Evolutionary conservation across 371 early-diverging fungal species (phyloP).

Genomic region (Mucor irregularis): DNA sequence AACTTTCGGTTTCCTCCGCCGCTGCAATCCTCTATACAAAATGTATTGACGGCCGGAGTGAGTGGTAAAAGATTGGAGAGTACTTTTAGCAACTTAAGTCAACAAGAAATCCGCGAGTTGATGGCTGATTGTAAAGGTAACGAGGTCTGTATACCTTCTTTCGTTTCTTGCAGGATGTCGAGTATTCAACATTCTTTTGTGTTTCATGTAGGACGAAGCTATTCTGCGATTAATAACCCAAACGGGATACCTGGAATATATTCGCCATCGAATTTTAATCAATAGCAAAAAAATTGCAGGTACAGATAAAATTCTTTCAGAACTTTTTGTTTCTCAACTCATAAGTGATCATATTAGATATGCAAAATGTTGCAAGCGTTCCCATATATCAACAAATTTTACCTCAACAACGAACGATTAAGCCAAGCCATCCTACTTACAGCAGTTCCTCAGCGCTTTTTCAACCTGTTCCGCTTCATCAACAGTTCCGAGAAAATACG

Average conservation of each 20-base stretch:
- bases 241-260: constrained; percentile 62
- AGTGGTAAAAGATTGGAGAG: constrained; percentile 52
- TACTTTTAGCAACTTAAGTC: constrained; percentile 68
- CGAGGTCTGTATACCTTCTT: constrained; percentile 48
- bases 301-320: not conserved
- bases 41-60: not conserved
- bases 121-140: constrained; percentile 74
- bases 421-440: too few relatives aligned
- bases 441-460: too few relatives aligned
- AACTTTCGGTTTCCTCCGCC: constrained; percentile 7
- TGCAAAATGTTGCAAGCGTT: not conserved
- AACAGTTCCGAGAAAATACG: too few relatives aligned
- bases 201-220: constrained; percentile 55
- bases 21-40: not conserved
- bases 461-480: too few relatives aligned
- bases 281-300: constrained; percentile 12
- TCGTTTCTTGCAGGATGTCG: not conserved
- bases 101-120: constrained; percentile 79
- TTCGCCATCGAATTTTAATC: constrained; percentile 63
- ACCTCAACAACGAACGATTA: too few relatives aligned
- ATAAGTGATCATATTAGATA: not conserved
- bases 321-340: too few relatives aligned
- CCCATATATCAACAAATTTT: too few relatives aligned
- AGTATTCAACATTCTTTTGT: not conserved
- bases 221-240: constrained; percentile 71